Evolutionary conservation across 768 basidiomycete species (phyloP).

Genomic region (Boletus edulis): DNA sequence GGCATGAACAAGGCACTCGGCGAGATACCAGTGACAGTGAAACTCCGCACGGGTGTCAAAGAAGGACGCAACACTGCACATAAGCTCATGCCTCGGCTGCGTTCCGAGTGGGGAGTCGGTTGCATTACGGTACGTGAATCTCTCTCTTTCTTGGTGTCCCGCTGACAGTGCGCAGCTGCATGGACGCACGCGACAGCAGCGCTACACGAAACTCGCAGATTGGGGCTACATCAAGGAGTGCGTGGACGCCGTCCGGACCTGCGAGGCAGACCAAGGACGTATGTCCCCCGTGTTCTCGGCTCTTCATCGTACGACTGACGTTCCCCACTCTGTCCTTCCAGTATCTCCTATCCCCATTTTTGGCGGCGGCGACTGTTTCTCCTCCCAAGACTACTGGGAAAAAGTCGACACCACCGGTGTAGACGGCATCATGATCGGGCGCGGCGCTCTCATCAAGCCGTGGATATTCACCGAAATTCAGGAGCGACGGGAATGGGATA

Average conservation of each 20-base stretch:
- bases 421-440: constrained; percentile 93
- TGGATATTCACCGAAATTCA: constrained; percentile 97
- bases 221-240: constrained; percentile 94
- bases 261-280: constrained; percentile 72
- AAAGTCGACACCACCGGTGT: constrained; percentile 78
- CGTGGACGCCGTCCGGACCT: constrained; percentile 71
- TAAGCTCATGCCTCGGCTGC: constrained; percentile 84
- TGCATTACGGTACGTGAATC: constrained; percentile 40
- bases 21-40: constrained; percentile 87
- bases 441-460: constrained; percentile 94
- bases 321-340: constrained; percentile 23
- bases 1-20: constrained; percentile 93
- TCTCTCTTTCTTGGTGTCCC: neutral
- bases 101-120: constrained; percentile 44
- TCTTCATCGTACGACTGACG: neutral
- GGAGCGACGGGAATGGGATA: constrained; percentile 92
- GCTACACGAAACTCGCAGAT: constrained; percentile 89
- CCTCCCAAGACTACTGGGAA: constrained; percentile 77
- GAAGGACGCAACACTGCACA: constrained; percentile 85
- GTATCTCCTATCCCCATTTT: constrained; percentile 91
- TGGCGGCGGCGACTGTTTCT: constrained; percentile 95
- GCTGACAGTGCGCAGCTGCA: constrained; percentile 63
- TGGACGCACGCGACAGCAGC: constrained; percentile 90
- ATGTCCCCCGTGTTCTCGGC: constrained; percentile 25
- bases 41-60: constrained; percentile 91